Percentiles rank a stretch among this genome's conserved stretches.
phyloP scores from a whole-genome alignment of 352 stramenopile species.

The Phytophthora europaea region DNA sequence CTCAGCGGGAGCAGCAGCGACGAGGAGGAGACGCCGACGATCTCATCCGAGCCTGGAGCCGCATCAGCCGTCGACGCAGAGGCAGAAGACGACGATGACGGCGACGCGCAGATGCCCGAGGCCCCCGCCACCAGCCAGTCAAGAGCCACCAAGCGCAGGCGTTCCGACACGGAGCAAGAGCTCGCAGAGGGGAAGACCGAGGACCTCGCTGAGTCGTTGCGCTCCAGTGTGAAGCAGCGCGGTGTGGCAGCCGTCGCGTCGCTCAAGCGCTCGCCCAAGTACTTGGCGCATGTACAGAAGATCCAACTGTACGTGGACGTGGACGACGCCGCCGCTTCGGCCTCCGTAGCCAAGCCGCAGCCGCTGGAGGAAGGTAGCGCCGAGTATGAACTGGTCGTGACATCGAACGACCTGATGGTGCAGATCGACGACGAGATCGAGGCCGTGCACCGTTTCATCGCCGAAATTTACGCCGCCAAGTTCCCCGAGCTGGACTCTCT shows the following conservation, averaged over 20 bases:
- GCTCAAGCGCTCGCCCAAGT: slow-evolving; percentile 82
- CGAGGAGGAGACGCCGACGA: slow-evolving; percentile 57
- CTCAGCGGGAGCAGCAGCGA: slow-evolving; percentile 85
- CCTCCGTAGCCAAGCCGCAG: slow-evolving; percentile 29
- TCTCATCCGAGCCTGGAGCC: not conserved
- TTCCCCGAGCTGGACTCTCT: slow-evolving; percentile 97
- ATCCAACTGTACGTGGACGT: slow-evolving; percentile 67
- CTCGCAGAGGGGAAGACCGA: slow-evolving; percentile 28
- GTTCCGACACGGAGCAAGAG: slow-evolving; percentile 26
- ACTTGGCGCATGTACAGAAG: slow-evolving; percentile 74
- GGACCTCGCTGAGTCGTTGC: slow-evolving; percentile 52
- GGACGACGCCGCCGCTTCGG: slow-evolving; percentile 27
- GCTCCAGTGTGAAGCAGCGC: slow-evolving; percentile 55
- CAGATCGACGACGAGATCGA: slow-evolving; percentile 95
- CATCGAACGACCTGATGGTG: slow-evolving; percentile 94
- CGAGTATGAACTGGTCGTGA: slow-evolving; percentile 90
- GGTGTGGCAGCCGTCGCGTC: slow-evolving; percentile 69
- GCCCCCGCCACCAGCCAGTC: not conserved
- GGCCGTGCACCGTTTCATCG: slow-evolving; percentile 91
- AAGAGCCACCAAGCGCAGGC: slow-evolving; percentile 34
- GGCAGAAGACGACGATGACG: slow-evolving; percentile 26
- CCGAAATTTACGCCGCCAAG: slow-evolving; percentile 93
- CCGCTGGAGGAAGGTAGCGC: slow-evolving; percentile 67
- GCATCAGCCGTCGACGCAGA: slow-evolving; percentile 19
- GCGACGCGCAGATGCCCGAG: slow-evolving; percentile 27